A percentile compares a stretch with the other conserved stretches of the same genome.
These are phyloP conservation scores for Cystofilobasidium bisporidii DNA, from an alignment of 768 basidiomycete genomes.

Conservation along the genomic window DNA sequence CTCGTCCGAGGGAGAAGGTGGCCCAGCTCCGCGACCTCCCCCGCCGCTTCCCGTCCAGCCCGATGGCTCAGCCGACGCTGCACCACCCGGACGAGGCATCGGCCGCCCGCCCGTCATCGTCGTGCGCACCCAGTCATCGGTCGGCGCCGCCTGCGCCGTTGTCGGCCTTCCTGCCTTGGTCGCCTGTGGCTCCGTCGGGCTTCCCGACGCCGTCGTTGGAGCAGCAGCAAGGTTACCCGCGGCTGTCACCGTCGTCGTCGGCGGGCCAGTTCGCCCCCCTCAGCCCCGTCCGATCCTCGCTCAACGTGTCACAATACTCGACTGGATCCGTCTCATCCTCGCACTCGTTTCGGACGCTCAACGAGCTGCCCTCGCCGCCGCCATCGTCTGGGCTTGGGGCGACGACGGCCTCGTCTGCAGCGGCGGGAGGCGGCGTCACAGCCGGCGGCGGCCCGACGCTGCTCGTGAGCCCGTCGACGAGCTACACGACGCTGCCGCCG, in stretches of 20 bases:
- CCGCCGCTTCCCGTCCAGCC: too few species aligned
- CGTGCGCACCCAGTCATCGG: neutral
- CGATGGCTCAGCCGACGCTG: neutral
- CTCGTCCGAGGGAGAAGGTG: too few species aligned
- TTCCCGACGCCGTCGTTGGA: neutral
- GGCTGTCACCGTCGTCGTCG: neutral
- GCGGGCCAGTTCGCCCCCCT: too few species aligned
- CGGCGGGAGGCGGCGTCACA: too few species aligned
- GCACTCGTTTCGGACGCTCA: constrained; percentile 4
- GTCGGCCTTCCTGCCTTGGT: neutral
- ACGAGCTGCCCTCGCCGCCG: constrained; percentile 8
- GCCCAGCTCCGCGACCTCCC: too few species aligned
- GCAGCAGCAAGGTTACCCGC: neutral
- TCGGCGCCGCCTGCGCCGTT: neutral
- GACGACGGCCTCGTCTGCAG: too few species aligned
- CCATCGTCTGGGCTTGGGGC: neutral
- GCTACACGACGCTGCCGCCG: neutral
- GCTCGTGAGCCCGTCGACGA: neutral
- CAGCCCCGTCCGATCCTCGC: too few species aligned
- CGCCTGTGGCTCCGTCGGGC: neutral
- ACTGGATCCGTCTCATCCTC: neutral
- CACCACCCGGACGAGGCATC: neutral
- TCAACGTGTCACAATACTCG: neutral
- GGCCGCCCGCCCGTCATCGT: neutral
- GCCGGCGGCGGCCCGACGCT: neutral